Evolutionary conservation across 768 basidiomycete genomes (phyloP).

Genomic region (Lactifluus hygrophoroides): DNA sequence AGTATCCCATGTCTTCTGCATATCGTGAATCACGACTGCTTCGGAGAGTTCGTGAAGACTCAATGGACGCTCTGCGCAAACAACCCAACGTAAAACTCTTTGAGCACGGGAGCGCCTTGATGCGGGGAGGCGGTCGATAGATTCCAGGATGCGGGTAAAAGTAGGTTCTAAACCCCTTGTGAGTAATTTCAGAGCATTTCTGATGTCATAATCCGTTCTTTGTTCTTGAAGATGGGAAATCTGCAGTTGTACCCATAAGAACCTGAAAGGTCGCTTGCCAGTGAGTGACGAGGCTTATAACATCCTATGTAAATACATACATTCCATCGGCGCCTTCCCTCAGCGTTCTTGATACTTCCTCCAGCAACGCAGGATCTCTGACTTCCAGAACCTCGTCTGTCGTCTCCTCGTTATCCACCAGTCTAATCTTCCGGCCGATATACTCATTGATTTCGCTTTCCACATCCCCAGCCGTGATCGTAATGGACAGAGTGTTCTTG

Average conservation of each 20-base stretch:
- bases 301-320: background rate
- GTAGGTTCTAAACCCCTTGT: background rate
- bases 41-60: background rate
- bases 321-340: conserved; percentile 3
- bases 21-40: background rate
- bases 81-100: conserved; percentile 3
- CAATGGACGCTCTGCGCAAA: background rate
- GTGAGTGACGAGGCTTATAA: background rate
- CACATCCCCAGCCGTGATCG: background rate
- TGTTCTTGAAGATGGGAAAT: conserved; percentile 3
- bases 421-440: background rate
- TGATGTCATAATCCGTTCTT: conserved; percentile 5
- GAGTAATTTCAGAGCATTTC: background rate
- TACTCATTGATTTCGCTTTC: background rate
- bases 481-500: background rate
- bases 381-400: background rate
- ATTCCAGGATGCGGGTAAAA: background rate
- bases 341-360: background rate
- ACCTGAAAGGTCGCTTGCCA: background rate
- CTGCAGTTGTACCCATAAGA: conserved; percentile 2
- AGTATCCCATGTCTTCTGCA: background rate
- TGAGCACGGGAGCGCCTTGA: background rate
- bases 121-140: background rate
- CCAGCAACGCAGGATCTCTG: background rate
- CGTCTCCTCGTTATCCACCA: background rate